Evolutionary conservation across 129 eudicot genomes (phyloP).

Genomic region (Arctium lappa): DNA sequence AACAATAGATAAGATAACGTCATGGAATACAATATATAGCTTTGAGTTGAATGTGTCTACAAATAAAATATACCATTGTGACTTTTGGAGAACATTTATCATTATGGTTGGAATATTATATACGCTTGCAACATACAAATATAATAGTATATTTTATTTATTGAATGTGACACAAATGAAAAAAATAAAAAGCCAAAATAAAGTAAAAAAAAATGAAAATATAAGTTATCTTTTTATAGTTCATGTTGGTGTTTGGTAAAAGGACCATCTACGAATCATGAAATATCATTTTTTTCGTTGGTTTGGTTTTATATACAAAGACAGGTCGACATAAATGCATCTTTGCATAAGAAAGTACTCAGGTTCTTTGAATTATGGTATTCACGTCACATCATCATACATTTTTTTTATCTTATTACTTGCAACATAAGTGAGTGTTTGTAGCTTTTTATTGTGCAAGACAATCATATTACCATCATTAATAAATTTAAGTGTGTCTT

Average conservation of each 20-base stretch:
- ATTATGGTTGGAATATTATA: neutral
- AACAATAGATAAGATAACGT: neutral
- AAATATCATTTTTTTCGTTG: neutral
- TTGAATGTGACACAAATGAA: neutral
- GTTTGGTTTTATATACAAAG: neutral
- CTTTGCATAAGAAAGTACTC: too few species aligned
- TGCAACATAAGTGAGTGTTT: neutral
- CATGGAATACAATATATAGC: conserved; percentile 19
- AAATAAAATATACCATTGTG: neutral
- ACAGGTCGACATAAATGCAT: neutral
- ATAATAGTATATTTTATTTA: neutral
- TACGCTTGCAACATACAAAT: neutral
- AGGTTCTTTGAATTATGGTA: neutral
- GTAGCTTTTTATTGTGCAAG: too few species aligned
- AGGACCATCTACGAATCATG: neutral
- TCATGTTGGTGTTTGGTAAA: too few species aligned
- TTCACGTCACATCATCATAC: neutral
- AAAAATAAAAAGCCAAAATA: neutral
- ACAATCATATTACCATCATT: neutral
- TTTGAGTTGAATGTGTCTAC: conserved; percentile 15
- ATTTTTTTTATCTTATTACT: too few species aligned
- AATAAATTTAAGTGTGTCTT: too few species aligned
- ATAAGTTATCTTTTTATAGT: too few species aligned
- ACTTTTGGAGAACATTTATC: neutral
- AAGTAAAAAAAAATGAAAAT: neutral